Conservation (phyloP, 345 rosid species). For the Iberis pinnata region DNA sequence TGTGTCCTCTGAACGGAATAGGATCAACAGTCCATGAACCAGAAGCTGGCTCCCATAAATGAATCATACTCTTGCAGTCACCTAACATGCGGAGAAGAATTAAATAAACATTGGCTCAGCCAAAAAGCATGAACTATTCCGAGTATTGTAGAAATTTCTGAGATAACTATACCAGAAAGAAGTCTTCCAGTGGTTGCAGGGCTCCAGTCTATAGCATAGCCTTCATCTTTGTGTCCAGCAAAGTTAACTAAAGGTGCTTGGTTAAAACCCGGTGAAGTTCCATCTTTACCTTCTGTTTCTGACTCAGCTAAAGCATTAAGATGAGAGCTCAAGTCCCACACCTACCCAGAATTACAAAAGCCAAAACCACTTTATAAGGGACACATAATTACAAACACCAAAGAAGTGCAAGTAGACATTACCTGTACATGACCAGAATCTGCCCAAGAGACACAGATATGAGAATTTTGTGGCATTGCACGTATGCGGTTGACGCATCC, state of each 20-base stretch:
- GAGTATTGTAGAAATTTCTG: neutral
- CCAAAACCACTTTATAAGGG: neutral
- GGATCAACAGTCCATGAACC: slow-evolving; percentile 76
- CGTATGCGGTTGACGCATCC: slow-evolving; percentile 89
- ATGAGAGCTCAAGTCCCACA: slow-evolving; percentile 85
- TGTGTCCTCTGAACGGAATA: slow-evolving; percentile 64
- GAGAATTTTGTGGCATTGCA: slow-evolving; percentile 82
- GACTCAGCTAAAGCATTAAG: slow-evolving; percentile 68
- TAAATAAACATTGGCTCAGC: neutral
- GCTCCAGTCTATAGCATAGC: slow-evolving; percentile 91
- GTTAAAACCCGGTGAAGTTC: slow-evolving; percentile 53
- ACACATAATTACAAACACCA: neutral
- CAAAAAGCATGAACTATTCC: neutral
- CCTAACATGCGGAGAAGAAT: slow-evolving; percentile 30
- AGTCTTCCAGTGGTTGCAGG: slow-evolving; percentile 77
- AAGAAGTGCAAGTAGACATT: slow-evolving; percentile 2
- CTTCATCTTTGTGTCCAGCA: slow-evolving; percentile 89
- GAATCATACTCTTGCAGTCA: slow-evolving; percentile 78
- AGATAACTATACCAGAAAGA: slow-evolving; percentile 51
- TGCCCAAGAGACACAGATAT: slow-evolving; percentile 90
- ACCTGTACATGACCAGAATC: slow-evolving; percentile 94
- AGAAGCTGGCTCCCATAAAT: slow-evolving; percentile 81
- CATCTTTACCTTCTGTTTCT: slow-evolving; percentile 51
- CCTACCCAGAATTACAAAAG: slow-evolving; percentile 35
- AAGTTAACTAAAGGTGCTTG: slow-evolving; percentile 73